Evolutionary conservation across 179 eudicot genomes (phyloP), one percentile per base, ranked within the genome.

Genomic region (Carnegiea gigantea): DNA sequence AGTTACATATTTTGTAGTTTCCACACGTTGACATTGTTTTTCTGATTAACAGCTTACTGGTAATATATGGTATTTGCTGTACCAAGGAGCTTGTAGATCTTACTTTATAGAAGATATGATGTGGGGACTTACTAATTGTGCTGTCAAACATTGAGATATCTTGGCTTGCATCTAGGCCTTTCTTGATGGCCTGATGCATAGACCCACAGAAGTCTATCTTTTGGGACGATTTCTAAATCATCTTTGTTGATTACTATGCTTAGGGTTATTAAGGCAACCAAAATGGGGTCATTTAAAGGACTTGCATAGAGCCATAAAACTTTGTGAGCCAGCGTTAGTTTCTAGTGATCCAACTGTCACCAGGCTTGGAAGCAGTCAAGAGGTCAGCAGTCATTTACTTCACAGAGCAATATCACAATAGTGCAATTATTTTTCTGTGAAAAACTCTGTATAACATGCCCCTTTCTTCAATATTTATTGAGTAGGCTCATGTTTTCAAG

Each of bases 261-360:
- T 77, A 96, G 99, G 99, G 54, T 87, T 95, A 46, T 76, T 88
- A 70, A 87, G 90, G 73, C 92, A 93, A 86, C 97, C 98, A 28
- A 95, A 95, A 92, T 95, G 98, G 98, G 98, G 98, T 23, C 99
- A 95, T 87, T 79, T 95, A 78, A 93, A 90, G 89, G 99, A 95
- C 89, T 79, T 95, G 83, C 99, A 95, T 86, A 87, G 91, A 85
- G 98, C 99, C 67, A 90, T 95, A 78, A 95, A 95, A 91, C 89
- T 95, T 40, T 93, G 98, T 82, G 99, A 95, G 88, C 92, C 97
- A 60, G 95, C 97, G 77, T 84, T 95, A 70, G 89, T 95, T 82
- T 91, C 97, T 40, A 89, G 90, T 78, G 91, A 93, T 82, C 92
- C 97, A 9, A 80, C 87, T 26, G 88, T 91, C 48, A 77, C 84